Conservation (phyloP, 106 monocot genomes). For the Allium fistulosum region DNA sequence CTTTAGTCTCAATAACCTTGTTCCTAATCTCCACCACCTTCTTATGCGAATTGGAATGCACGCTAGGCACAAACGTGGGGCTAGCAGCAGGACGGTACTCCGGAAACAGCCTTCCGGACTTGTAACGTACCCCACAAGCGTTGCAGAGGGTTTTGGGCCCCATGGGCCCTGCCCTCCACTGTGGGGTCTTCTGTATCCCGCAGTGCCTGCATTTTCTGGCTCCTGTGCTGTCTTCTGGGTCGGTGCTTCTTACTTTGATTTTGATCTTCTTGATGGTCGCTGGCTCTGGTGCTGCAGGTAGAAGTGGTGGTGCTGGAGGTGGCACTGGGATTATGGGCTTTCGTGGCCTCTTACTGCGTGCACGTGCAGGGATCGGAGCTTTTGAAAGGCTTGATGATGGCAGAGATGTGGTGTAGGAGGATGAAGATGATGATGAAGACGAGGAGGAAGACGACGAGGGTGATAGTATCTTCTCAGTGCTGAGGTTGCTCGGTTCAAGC, state of each 20-base stretch:
- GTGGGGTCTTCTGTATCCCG: slow-evolving; percentile 46
- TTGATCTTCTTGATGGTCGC: not conserved
- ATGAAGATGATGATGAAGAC: not conserved
- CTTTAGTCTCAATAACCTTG: slow-evolving; percentile 16
- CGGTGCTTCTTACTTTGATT: not conserved
- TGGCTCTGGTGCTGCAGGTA: not conserved
- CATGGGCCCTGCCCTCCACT: slow-evolving; percentile 56
- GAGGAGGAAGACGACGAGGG: slow-evolving; percentile 8
- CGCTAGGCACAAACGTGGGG: slow-evolving; percentile 61
- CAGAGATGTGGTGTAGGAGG: not conserved
- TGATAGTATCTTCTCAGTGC: not conserved
- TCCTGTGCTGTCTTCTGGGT: not conserved
- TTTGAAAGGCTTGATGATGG: not conserved
- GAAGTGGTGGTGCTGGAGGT: not conserved
- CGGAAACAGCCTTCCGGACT: slow-evolving; percentile 43
- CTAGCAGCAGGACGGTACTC: slow-evolving; percentile 86
- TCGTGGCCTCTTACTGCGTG: slow-evolving; percentile 12
- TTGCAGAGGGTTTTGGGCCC: slow-evolving; percentile 64
- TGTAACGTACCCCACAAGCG: slow-evolving; percentile 40
- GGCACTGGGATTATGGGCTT: slow-evolving; percentile 1
- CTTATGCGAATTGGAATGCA: slow-evolving; percentile 92
- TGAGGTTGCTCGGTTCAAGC: not conserved
- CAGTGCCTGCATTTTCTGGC: slow-evolving; percentile 32
- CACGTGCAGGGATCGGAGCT: not conserved
- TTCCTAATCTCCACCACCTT: slow-evolving; percentile 90